phyloP scores from a whole-genome alignment of 768 basidiomycete genomes.

The Tricholoma saponaceum region DNA sequence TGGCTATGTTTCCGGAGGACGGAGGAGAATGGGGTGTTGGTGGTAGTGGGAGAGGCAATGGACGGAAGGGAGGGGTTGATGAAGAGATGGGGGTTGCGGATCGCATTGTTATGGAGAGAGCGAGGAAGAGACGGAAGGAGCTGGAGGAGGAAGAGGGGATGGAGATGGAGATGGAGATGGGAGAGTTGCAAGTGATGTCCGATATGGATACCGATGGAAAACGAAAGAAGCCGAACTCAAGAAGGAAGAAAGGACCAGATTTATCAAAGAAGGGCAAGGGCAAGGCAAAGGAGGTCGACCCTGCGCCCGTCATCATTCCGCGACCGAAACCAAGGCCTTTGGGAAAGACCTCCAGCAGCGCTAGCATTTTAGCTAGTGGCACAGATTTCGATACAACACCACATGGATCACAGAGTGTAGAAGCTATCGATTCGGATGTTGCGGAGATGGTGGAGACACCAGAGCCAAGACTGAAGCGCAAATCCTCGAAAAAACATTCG shows the following conservation, averaged over 20 bases:
- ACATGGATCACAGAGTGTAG: neutral
- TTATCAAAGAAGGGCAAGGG: slow-evolving; percentile 8
- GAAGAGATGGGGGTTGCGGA: slow-evolving; percentile 44
- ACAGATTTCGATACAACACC: neutral
- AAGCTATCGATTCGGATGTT: neutral
- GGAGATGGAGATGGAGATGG: slow-evolving; percentile 11
- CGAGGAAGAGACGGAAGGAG: slow-evolving; percentile 47
- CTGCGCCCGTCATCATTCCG: neutral
- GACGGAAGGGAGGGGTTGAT: slow-evolving; percentile 15
- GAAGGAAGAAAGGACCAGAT: slow-evolving; percentile 4
- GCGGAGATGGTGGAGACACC: neutral
- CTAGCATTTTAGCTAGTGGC: slow-evolving; percentile 9
- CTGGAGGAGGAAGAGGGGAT: slow-evolving; percentile 32
- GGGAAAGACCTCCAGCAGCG: slow-evolving; percentile 16
- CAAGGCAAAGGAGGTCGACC: slow-evolving; percentile 12
- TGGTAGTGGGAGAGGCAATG: slow-evolving; percentile 27
- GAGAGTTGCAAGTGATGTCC: slow-evolving; percentile 1
- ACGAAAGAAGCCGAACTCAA: slow-evolving; percentile 1
- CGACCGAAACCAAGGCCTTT: slow-evolving; percentile 23
- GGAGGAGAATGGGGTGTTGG: slow-evolving; percentile 40
- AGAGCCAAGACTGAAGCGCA: neutral
- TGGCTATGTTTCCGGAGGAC: slow-evolving; percentile 78
- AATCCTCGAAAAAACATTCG: neutral
- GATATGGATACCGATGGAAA: slow-evolving; percentile 10
- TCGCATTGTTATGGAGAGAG: slow-evolving; percentile 50